Base-by-base conservation (phyloP, 2,329 filamentous ascomycete species). In the Pseudocercospora macadamiae region DNA sequence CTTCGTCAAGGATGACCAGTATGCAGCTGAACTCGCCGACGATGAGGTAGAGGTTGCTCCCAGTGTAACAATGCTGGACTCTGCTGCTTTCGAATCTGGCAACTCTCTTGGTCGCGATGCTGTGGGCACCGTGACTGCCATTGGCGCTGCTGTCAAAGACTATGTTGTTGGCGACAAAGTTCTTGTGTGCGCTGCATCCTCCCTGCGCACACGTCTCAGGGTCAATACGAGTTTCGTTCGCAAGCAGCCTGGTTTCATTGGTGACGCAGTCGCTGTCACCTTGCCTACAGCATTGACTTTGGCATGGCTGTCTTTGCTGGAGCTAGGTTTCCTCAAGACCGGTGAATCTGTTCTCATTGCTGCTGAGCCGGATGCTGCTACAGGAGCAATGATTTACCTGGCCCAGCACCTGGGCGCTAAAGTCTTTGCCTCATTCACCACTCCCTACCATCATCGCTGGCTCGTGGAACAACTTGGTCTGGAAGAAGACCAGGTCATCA, bases 391-490 rank as follows among this genome's bases (percentile, higher is more conserved):
- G 30, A 54, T 54, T 34, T 44, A 23, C 18, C 19, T 54, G 21
- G 32, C 51, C 16, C 51, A 54, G 26, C 34, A 54, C 23, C 19
- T 54, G 8, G 51, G 51, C 19, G 51, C 51, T 3, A 39, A 36
- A 34, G 30, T 54, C 14, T 54, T 25, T 16, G 51, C 51, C 23
- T 42, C 51, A 10, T 54, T 37, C 51, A 25, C 34, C 14, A 54
- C 51, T 7, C 32, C 36, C 9, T 54, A 42, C 51, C 32, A 54
- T 7, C 51, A 37, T 28, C 51, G 51, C 51, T 54, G 51, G 51
- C 51, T 54, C n/a, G 36, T 54, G 4, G 51, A 54, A 34, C 51
- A 54, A 12, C 39, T 54, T 12, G 51, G 51, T 9, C 16, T 54
- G 36, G 51, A 54, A n/a, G 51, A 54, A 7, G 51, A 54, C 21